These are phyloP conservation scores for Saccharum hybrid DNA, from an alignment of 202 grass and related monocot species.

Conservation along the genomic window DNA sequence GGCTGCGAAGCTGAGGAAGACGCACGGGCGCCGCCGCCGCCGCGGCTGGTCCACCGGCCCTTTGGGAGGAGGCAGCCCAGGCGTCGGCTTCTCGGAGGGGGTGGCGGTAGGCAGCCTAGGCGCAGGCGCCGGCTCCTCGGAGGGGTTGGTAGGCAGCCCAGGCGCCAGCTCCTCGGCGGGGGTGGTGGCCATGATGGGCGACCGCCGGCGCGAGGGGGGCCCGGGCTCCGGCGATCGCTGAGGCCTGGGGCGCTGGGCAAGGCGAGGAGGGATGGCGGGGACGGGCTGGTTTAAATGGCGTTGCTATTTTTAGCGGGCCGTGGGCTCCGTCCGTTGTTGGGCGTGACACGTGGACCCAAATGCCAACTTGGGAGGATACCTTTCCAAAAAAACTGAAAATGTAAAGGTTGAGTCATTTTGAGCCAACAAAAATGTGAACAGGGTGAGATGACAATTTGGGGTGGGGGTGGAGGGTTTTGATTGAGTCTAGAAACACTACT, in stretches of 20 bases:
- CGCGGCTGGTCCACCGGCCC: background rate
- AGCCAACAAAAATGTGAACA: too few relatives aligned
- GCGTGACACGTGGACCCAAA: constrained; percentile 20
- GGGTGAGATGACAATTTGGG: background rate
- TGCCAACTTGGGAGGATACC: background rate
- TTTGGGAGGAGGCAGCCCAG: background rate
- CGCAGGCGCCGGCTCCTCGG: too few relatives aligned
- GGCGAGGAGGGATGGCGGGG: constrained; percentile 36
- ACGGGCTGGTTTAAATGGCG: constrained; percentile 36
- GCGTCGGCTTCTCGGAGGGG: too few relatives aligned
- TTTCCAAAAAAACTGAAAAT: background rate
- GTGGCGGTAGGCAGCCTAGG: too few relatives aligned
- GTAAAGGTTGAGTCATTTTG: background rate
- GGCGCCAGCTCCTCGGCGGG: background rate
- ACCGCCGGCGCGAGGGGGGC: constrained; percentile 43
- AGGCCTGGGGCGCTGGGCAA: constrained; percentile 27
- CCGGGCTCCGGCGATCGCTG: constrained; percentile 54
- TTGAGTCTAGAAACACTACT: background rate
- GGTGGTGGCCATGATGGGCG: constrained; percentile 47
- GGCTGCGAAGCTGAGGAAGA: constrained; percentile 68
- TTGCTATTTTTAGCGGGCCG: constrained; percentile 46
- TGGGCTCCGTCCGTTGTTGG: constrained; percentile 3
- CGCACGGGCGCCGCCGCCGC: constrained; percentile 41
- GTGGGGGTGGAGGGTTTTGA: background rate
- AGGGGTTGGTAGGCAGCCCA: background rate